Base-by-base conservation (phyloP, 2,329 filamentous ascomycete species). In the Xylariaceae sp. region DNA sequence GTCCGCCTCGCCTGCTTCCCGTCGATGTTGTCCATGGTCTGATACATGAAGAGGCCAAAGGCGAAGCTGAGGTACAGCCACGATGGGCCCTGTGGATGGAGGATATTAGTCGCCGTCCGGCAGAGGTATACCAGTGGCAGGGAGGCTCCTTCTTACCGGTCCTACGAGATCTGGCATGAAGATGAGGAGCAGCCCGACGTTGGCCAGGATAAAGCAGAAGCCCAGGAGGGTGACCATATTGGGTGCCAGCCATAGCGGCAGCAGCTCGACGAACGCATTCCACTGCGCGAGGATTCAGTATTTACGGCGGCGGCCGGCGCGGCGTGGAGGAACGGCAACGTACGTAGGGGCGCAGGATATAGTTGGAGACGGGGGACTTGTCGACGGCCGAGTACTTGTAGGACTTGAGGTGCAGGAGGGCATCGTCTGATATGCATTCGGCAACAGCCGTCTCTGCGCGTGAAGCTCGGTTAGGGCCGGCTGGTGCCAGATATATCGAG, bases 331-430 rank as follows among this genome's bases (percentile, higher is more conserved):
- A 24, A 22, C 33, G 35, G 38, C 30, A 38, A 65, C 82, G 59
- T 83, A 96, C 92, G 68, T 94, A 98, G 56, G 94, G 90, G 49
- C 82, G 84, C 32, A 98, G 74, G 56, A 98, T 85, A 62, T 96
- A 94, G 60, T 89, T 77, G 37, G 92, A 96, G 39, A 95, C 77
- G 42, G 84, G 82, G 32, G 89, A 95, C 64, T 94, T 90, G 70
- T 98, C 92, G 61, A 98, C 88, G 52, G 83, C 86, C 50, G 88
- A 94, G 64, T 98, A 98, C 58, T 95, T 93, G 78, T 98, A 98
- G 39, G 82, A 80, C 63, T 88, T 92, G 51, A 98, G 80, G 59
- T 95, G 89, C 40, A 83, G 71, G 48, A 98, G 75, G 35, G 87
- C 87, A 53, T 96, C 88, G 52, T 94, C 87, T 18, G 89, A 93